Evolutionary conservation across 1,284 basidiomycete genomes (phyloP).

Genomic region (Ceratobasidium theobromae): DNA sequence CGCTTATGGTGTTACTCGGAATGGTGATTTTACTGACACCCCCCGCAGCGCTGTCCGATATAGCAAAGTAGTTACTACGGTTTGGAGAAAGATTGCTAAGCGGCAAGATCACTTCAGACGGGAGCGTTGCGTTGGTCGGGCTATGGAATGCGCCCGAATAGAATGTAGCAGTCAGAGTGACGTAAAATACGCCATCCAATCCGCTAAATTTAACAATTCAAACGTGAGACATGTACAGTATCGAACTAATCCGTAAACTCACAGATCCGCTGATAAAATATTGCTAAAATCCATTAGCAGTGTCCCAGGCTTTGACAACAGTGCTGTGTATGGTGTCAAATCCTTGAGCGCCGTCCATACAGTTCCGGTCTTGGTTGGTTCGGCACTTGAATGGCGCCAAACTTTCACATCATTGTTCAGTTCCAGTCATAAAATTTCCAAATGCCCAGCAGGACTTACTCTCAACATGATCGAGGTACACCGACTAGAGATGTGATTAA

Average conservation of each 20-base stretch:
- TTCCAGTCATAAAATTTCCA: neutral
- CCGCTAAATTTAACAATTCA: slow-evolving; percentile 8
- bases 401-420: slow-evolving; percentile 22
- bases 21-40: slow-evolving; percentile 15
- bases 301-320: slow-evolving; percentile 33
- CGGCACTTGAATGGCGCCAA: slow-evolving; percentile 38
- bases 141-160: slow-evolving; percentile 4
- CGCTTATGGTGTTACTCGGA: slow-evolving; percentile 29
- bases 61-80: slow-evolving; percentile 43
- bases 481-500: neutral
- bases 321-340: slow-evolving; percentile 33
- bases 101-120: slow-evolving; percentile 32
- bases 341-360: slow-evolving; percentile 37
- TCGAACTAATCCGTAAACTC: neutral
- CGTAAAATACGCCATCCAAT: slow-evolving; percentile 30
- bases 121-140: neutral
- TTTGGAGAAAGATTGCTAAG: slow-evolving; percentile 39
- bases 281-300: slow-evolving; percentile 33
- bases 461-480: slow-evolving; percentile 34
- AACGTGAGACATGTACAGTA: slow-evolving; percentile 1
- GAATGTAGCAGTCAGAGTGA: slow-evolving; percentile 34
- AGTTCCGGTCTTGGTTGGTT: slow-evolving; percentile 37
- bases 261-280: slow-evolving; percentile 28
- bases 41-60: slow-evolving; percentile 27
- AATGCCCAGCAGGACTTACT: neutral